Percentiles rank a stretch among this genome's conserved stretches.
These are phyloP conservation scores for Salinomyces thailandicus DNA, from an alignment of 2,329 filamentous ascomycete genomes.

Conservation along the genomic window DNA sequence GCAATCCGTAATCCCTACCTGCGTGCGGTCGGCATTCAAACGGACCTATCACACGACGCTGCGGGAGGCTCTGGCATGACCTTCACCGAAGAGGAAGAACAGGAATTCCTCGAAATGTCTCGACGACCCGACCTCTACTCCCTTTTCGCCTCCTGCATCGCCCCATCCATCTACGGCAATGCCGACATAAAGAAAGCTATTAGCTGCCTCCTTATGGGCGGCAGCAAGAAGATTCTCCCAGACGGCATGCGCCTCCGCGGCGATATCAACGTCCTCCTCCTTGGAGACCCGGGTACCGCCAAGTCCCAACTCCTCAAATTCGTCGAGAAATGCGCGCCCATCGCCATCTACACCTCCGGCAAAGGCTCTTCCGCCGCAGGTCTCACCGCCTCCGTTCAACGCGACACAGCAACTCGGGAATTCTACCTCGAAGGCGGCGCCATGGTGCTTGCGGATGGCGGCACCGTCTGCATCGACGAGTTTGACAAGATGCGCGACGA, in stretches of 20 bases:
- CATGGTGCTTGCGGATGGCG: slow-evolving; percentile 94
- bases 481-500: slow-evolving; percentile 99
- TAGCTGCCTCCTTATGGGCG: slow-evolving; percentile 81
- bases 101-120: slow-evolving; percentile 89
- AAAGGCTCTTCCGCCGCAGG: slow-evolving; percentile 96
- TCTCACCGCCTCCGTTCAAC: slow-evolving; percentile 92
- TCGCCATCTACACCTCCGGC: slow-evolving; percentile 96
- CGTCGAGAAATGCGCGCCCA: slow-evolving; percentile 89
- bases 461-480: slow-evolving; percentile 96
- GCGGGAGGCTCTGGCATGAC: slow-evolving; percentile 60
- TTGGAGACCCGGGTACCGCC: slow-evolving; percentile 94
- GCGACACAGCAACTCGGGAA: slow-evolving; percentile 81
- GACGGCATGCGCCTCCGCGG: slow-evolving; percentile 97
- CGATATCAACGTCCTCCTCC: slow-evolving; percentile 92
- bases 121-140: slow-evolving; percentile 86
- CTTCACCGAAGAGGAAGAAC: slow-evolving; percentile 92
- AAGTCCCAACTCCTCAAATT: slow-evolving; percentile 97
- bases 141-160: slow-evolving; percentile 81
- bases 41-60: slow-evolving; percentile 77
- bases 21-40: slow-evolving; percentile 82
- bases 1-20: slow-evolving; percentile 94
- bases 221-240: slow-evolving; percentile 93
- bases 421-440: slow-evolving; percentile 97
- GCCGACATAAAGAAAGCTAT: slow-evolving; percentile 95
- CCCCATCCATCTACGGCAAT: slow-evolving; percentile 95